These are phyloP conservation scores for Triticum timopheevii DNA, from an alignment of 176 grass and related monocot species.

Conservation along the genomic window DNA sequence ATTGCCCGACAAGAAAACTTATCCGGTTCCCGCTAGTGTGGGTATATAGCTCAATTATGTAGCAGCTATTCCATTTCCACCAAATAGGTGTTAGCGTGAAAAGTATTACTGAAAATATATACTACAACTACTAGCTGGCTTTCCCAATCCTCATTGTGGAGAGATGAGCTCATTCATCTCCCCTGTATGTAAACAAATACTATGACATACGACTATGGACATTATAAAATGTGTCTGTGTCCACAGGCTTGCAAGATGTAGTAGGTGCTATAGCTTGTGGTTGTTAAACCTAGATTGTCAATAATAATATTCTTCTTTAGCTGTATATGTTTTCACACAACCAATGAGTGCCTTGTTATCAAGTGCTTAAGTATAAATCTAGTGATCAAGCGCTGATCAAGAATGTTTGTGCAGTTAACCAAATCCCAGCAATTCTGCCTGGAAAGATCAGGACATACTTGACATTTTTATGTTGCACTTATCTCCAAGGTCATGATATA, in stretches of 20 bases:
- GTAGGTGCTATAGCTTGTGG: slow-evolving; percentile 2
- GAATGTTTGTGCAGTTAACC: background rate
- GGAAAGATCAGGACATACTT: too few species aligned
- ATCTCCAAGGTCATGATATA: background rate
- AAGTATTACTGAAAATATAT: background rate
- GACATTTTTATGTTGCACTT: too few species aligned
- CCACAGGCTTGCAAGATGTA: background rate
- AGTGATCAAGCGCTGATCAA: too few species aligned
- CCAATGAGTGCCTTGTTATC: background rate
- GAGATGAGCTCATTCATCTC: background rate
- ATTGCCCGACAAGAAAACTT: background rate
- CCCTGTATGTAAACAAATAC: background rate
- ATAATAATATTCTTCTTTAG: background rate
- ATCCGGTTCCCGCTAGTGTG: background rate
- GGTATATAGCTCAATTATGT: slow-evolving; percentile 8
- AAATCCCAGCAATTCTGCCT: background rate
- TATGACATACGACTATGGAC: background rate
- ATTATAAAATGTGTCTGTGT: background rate
- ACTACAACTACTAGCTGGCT: background rate
- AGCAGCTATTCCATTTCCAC: background rate
- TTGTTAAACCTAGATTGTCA: background rate
- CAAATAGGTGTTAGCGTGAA: background rate
- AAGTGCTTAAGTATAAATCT: too few species aligned
- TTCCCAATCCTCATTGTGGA: background rate
- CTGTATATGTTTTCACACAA: background rate